Conservation (phyloP, 306 rosid species). For the Hylodesmum podocarpum region DNA sequence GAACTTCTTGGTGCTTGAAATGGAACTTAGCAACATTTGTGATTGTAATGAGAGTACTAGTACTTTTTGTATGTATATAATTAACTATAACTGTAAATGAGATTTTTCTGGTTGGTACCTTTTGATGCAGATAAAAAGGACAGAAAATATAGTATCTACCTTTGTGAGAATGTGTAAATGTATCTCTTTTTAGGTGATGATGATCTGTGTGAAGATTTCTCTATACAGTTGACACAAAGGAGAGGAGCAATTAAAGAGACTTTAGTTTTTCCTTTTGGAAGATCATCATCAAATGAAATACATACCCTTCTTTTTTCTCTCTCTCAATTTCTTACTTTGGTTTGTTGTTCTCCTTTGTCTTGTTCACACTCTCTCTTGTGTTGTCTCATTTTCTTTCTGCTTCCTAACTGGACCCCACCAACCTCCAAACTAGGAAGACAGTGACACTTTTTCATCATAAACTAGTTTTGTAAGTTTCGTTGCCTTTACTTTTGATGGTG, state of each 20-base stretch:
- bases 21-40: slow-evolving; percentile 66
- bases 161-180: slow-evolving; percentile 22
- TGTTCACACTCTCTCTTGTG: slow-evolving; percentile 45
- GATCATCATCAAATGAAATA: not conserved
- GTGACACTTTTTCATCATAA: slow-evolving; percentile 15
- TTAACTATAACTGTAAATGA: not conserved
- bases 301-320: not conserved
- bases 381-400: slow-evolving; percentile 26
- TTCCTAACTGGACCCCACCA: slow-evolving; percentile 48
- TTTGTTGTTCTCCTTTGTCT: slow-evolving; percentile 41
- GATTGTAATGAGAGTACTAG: not conserved
- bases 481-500: slow-evolving; percentile 73
- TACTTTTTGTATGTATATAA: not conserved
- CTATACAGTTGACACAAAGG: slow-evolving; percentile 39
- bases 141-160: slow-evolving; percentile 4
- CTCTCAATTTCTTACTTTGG: not conserved
- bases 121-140: slow-evolving; percentile 17
- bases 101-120: slow-evolving; percentile 26
- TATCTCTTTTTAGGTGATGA: slow-evolving; percentile 33
- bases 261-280: slow-evolving; percentile 13
- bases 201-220: slow-evolving; percentile 45
- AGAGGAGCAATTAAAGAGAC: slow-evolving; percentile 54
- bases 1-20: slow-evolving; percentile 76
- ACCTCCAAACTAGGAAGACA: slow-evolving; percentile 32
- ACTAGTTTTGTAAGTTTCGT: slow-evolving; percentile 42